Evolutionary conservation across 805 yeast species (phyloP).

Genomic region (Barnettozyma salicaria): DNA sequence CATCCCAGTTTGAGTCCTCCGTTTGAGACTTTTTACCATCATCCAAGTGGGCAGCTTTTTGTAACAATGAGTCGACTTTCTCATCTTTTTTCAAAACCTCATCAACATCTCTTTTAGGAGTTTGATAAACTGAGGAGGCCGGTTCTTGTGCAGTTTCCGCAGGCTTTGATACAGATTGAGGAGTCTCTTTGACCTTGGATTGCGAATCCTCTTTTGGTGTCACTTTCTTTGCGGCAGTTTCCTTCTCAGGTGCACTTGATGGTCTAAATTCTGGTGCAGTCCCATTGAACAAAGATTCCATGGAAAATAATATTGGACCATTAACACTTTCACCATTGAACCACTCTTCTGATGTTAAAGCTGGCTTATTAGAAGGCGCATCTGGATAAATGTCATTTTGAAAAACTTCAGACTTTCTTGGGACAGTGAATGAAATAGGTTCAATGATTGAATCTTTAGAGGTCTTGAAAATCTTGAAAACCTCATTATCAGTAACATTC

Average conservation of each 20-base stretch:
- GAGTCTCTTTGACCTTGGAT: constrained; percentile 19
- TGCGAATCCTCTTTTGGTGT: constrained; percentile 8
- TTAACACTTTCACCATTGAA: constrained; percentile 69
- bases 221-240: constrained; percentile 26
- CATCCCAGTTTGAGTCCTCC: constrained; percentile 31
- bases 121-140: constrained; percentile 22
- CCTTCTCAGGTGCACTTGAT: constrained; percentile 18
- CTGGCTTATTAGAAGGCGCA: constrained; percentile 76
- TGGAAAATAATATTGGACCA: constrained; percentile 73
- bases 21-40: constrained; percentile 30
- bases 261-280: constrained; percentile 42
- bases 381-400: constrained; percentile 92
- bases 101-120: constrained; percentile 40
- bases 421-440: constrained; percentile 89
- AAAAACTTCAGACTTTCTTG: constrained; percentile 88
- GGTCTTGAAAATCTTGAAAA: constrained; percentile 78
- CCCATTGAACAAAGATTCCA: constrained; percentile 81
- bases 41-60: constrained; percentile 39
- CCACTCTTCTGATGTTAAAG: constrained; percentile 76
- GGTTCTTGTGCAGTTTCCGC: constrained; percentile 14
- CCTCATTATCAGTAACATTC: constrained; percentile 76
- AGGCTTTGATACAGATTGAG: constrained; percentile 21
- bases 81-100: constrained; percentile 42
- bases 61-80: constrained; percentile 38
- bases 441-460: constrained; percentile 79